phyloP scores from a whole-genome alignment of 768 basidiomycete genomes.

The Pulveroboletus ravenelii region DNA sequence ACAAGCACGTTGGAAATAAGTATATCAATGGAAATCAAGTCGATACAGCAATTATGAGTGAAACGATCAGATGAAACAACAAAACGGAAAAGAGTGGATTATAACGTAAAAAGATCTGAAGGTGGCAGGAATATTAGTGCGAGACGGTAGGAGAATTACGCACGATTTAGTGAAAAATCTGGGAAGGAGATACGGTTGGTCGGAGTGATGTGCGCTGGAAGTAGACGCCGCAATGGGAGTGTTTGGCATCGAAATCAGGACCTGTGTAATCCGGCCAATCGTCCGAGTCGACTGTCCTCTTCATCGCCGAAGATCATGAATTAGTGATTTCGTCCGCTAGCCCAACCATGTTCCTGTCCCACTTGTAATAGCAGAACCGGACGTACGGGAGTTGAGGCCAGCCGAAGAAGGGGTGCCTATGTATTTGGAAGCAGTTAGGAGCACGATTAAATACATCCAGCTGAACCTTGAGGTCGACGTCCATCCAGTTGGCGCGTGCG shows the following conservation, averaged over 20 bases:
- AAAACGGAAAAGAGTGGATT: background rate
- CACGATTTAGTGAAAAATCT: background rate
- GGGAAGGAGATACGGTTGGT: background rate
- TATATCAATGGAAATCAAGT: background rate
- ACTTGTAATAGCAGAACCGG: conserved; percentile 16
- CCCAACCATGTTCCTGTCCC: conserved; percentile 16
- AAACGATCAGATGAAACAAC: background rate
- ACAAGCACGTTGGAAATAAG: background rate
- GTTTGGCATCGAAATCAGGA: background rate
- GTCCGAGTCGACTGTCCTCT: background rate
- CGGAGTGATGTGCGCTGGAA: no score
- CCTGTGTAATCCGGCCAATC: no score
- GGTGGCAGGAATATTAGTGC: background rate
- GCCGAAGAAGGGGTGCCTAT: background rate
- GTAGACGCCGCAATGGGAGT: background rate
- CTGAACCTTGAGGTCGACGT: conserved; percentile 4
- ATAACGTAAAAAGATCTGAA: background rate
- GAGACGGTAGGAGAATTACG: background rate
- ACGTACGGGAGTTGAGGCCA: conserved; percentile 10
- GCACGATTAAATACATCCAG: conserved; percentile 1
- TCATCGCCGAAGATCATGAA: background rate
- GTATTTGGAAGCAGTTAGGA: background rate
- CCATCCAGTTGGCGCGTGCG: background rate
- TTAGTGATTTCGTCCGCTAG: conserved; percentile 3
- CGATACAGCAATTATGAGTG: background rate